Base-by-base conservation (phyloP, 129 eudicot species). In the Pulicaria dysenterica region DNA sequence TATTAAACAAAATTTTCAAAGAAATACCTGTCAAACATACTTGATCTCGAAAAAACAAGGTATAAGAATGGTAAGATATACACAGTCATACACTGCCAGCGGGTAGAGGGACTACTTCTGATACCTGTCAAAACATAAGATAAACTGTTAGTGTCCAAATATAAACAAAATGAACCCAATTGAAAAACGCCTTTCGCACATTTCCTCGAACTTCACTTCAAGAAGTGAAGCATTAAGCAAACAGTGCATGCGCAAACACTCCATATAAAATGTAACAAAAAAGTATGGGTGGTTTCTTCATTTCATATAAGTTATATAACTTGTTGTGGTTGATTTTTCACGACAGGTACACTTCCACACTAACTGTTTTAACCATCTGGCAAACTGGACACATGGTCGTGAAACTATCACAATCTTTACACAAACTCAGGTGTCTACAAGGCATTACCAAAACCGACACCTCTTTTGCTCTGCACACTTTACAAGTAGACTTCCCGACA, bases 361-460 rank as follows among this genome's bases (percentile, higher is more conserved):
- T 86, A 67, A 86, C 94, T 58, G 89, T 83, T 77, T 88, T 91
- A 36, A 81, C 63, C 60, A 78, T 73, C 76, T 81, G 90, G 81
- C 99, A 95, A 8, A 95, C 90, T 10, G 99, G 99, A 76, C 97
- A 90, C 16, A 79, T 81, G 67, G 70, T 74, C 5, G 85, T 81
- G 51, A 83, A 75, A 41, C 85, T 84, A 75, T 88, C 97, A 80
- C 99, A 95, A 4, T 84, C 93, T 83, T 77, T 84, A 80, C 99
- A 95, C 83, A 95, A 70, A 82, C 99, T 90, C 56, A 95, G 81
- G 72, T 95, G 99, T 72, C 97, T 84, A 79, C 99, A 95, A n/a
- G 99, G 99, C 96, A 95, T 95, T 70, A 95, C 80, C 80, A 95
- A 78, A 16, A 86, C 75, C 8, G 88, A 88, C 72, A 88, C 99